These are phyloP conservation scores for Penicillium sp. DNA, from an alignment of 2,329 filamentous ascomycete species.

Conservation along the genomic window DNA sequence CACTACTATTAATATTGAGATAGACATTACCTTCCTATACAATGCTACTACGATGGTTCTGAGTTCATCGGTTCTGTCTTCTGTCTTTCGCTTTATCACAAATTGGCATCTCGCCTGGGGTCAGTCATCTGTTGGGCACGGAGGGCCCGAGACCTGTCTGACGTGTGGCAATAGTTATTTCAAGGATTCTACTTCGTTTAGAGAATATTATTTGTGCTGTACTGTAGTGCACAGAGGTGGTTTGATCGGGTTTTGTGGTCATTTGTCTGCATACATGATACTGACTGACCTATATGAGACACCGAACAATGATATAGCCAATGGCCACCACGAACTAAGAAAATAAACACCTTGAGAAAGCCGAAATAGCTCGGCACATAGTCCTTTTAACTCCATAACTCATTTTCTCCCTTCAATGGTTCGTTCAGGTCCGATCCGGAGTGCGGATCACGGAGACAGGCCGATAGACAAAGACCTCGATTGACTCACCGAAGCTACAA, in stretches of 20 bases:
- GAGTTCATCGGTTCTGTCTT: not conserved
- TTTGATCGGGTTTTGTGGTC: not conserved
- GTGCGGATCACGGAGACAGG: conserved; percentile 1
- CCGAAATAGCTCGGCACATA: not conserved
- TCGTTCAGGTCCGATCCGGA: not conserved
- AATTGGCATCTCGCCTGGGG: not conserved
- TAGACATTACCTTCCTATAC: too few relatives aligned
- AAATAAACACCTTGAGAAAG: not conserved
- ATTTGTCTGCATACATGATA: not conserved
- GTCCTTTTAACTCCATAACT: not conserved
- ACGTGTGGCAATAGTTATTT: not conserved
- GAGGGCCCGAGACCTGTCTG: conserved; percentile 3
- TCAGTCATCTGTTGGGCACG: conserved; percentile 1
- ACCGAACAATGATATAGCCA: too few relatives aligned
- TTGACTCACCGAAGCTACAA: conserved; percentile 24
- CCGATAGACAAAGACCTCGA: conserved; percentile 6
- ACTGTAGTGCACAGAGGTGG: not conserved
- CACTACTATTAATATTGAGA: too few relatives aligned
- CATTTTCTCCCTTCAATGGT: not conserved
- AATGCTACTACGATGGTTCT: too few relatives aligned
- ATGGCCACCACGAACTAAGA: not conserved
- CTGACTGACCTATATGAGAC: too few relatives aligned
- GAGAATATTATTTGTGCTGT: too few relatives aligned
- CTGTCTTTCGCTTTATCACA: not conserved
- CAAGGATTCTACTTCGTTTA: not conserved